Conservation (phyloP, 345 rosid species). For the Punica granatum region DNA sequence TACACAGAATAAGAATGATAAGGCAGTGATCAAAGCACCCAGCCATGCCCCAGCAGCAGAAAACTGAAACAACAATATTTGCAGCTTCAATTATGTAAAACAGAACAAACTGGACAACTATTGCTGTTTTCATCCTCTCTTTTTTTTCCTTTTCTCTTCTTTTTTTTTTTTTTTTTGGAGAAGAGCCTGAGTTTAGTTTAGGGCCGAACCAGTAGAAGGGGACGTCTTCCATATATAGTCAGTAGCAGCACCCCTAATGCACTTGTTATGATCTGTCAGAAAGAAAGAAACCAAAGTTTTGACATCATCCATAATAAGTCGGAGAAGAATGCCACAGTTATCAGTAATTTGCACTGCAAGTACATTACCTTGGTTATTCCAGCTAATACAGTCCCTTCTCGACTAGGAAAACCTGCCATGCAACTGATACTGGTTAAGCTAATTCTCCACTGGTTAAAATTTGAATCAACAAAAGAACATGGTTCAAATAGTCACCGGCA, state of each 20-base stretch:
- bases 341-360: not conserved
- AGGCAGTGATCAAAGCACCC: slow-evolving; percentile 55
- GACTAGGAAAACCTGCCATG: not conserved
- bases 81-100: not conserved
- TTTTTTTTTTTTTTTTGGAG: too few relatives aligned
- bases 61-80: not conserved
- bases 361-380: not conserved
- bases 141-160: too few relatives aligned
- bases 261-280: slow-evolving; percentile 55
- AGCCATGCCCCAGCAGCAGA: slow-evolving; percentile 70
- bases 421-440: not conserved
- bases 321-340: not conserved
- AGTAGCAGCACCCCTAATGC: slow-evolving; percentile 51
- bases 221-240: slow-evolving; percentile 69
- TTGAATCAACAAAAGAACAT: not conserved
- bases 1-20: slow-evolving; percentile 56
- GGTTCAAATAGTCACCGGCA: slow-evolving; percentile 31
- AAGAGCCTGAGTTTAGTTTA: too few relatives aligned
- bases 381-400: not conserved
- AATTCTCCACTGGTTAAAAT: not conserved
- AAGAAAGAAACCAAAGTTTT: not conserved
- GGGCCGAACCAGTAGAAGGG: slow-evolving; percentile 62
- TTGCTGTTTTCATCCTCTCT: too few relatives aligned
- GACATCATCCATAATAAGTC: not conserved
- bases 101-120: not conserved